A percentile compares a stretch with the other conserved stretches of the same genome.
Conservation (phyloP, 768 basidiomycete genomes). For the Boletales sp. region DNA sequence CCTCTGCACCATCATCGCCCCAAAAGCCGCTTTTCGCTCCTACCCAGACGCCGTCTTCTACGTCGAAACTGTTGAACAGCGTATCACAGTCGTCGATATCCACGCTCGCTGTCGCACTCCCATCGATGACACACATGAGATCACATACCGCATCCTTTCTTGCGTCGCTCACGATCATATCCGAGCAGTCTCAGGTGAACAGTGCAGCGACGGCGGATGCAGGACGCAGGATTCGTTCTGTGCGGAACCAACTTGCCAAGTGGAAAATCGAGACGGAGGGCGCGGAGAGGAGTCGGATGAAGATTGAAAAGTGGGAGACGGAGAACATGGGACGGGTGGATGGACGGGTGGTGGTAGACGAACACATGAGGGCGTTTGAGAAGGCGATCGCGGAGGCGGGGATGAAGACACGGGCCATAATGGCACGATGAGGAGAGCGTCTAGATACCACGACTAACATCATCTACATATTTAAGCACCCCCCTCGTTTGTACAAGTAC, state of each 20-base stretch:
- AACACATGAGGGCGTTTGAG: constrained; percentile 76
- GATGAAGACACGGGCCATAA: constrained; percentile 74
- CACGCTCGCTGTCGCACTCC: constrained; percentile 38
- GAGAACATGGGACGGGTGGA: constrained; percentile 45
- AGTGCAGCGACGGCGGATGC: constrained; percentile 82
- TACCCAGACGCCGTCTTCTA: constrained; percentile 50
- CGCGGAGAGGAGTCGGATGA: constrained; percentile 72
- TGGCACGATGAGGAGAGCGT: constrained; percentile 54
- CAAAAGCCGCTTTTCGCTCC: constrained; percentile 59
- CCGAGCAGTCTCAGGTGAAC: constrained; percentile 87
- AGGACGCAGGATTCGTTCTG: constrained; percentile 78
- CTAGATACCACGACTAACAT: no score
- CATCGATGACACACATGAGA: constrained; percentile 69
- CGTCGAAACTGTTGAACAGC: constrained; percentile 32
- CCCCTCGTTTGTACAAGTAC: neutral
- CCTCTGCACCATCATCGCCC: constrained; percentile 41
- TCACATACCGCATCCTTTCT: constrained; percentile 72
- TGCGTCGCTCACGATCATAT: constrained; percentile 69
- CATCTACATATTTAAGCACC: constrained; percentile 1
- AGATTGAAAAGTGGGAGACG: constrained; percentile 80
- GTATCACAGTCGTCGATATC: constrained; percentile 26
- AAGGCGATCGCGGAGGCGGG: constrained; percentile 68
- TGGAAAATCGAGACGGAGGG: constrained; percentile 84
- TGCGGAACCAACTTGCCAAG: constrained; percentile 79
- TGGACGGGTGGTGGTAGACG: constrained; percentile 69